Evolutionary conservation across 2,329 filamentous ascomycete genomes (phyloP), one percentile per base, ranked within the genome.

Genomic region (Massarina eburnea): DNA sequence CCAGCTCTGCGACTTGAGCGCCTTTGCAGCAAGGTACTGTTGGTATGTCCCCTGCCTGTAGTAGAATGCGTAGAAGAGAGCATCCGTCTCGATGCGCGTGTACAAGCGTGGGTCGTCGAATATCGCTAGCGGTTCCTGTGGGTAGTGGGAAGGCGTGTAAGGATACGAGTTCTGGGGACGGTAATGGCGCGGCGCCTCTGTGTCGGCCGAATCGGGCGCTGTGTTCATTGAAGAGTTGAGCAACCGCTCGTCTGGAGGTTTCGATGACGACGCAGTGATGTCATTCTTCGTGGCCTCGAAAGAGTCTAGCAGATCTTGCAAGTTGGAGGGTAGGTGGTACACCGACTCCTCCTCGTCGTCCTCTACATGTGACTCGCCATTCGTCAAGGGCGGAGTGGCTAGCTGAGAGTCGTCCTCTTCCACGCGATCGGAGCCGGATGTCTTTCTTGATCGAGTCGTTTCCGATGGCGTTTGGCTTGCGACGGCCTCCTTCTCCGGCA

Each of bases 1-100:
- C 94, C 94, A 99, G 72, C 91, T 96, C 72, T 99, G 94, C 57
- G 92, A 89, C 75, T 99, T 99, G 41, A 99, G 76, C n/a, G 94
- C 90, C 73, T 95, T 96, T 12, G 94, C 94, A 1, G 94, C 91
- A 48, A 97, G 80, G 66, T 91, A 96, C 69, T 99, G 94, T 70
- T 97, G 91, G 59, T 95, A 91, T 1, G 91, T 91, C 20, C 91
- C 91, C 72, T 99, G 94, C 59, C 92, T 90, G 77, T 99, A 99
- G 78, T 99, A 99, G 74, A 99, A 99, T 36, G 96, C 88, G 73
- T 99, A 99, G 73, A 99, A 99, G 8, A 99, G 79, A 22, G 92
- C 96, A 66, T 99, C 94, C 0, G 91, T 91, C 63, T 99, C 94
- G 49, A 99, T 92, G 46, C 89, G 82, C 20, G 82, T 82, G 72